Evolutionary conservation across 2,329 filamentous ascomycete species (phyloP), one percentile per base, ranked within the genome.

Genomic region (Chaetomiaceae sp.): DNA sequence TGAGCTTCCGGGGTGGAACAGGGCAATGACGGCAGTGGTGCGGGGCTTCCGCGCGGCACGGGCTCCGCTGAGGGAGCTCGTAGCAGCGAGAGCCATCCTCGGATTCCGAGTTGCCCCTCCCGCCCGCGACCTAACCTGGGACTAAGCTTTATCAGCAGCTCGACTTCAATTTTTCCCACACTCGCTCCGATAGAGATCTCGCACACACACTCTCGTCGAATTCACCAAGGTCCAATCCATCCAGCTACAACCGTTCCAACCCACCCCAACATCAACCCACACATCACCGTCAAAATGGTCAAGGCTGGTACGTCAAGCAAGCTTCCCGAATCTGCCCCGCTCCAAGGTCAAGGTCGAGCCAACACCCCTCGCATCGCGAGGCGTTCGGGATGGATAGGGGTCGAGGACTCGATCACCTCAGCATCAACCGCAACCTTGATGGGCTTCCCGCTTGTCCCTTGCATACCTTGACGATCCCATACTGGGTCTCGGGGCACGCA

Each of bases 261-360:
- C 7, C 30, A 33, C 12, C 25, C 30, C 55, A 55, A 43, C n/a
- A 10, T 40, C 47, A 40, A 47, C 48, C 21, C 19, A 23, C 21
- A 38, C 33, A 53, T 21, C 21, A 76, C 75, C 76, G 75, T 76
- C 86, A 96, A 84, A 84, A 96, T 96, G 91, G 91, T 96, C 80
- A 96, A 96, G 83, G 91, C 92, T 77, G 89, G 89, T 95, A 83
- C 69, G 87, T 82, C 13, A 21, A 48, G 19, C n/a, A n/a, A n/a
- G n/a, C n/a, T n/a, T n/a, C n/a, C n/a, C n/a, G n/a, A n/a, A n/a
- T n/a, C n/a, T 27, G 25, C 25, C 25, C 25, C 5, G 12, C 25
- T 27, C 25, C 6, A 12, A 6, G 25, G 5, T 16, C 17, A 13
- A 20, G 16, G 14, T 38, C 13, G 9, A 14, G 20, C 14, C 23